Conservation (phyloP, 129 eudicot genomes). For the Oenanthe sinensis region DNA sequence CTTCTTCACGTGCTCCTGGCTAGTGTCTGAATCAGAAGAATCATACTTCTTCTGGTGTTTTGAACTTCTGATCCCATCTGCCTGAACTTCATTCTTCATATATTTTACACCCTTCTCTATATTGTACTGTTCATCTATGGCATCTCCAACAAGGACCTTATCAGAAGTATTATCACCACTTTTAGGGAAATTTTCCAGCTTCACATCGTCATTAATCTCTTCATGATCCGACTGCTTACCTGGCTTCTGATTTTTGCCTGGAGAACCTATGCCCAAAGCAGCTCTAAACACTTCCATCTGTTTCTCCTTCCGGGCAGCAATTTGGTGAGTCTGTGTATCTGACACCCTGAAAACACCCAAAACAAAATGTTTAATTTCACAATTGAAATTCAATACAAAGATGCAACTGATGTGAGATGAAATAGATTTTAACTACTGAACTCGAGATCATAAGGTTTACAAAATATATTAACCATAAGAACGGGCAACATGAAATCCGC, state of each 20-base stretch:
- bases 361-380: no score
- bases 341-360: conserved; percentile 46
- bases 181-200: conserved; percentile 9
- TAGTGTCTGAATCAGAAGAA: conserved; percentile 30
- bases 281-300: conserved; percentile 76
- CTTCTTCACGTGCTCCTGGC: conserved; percentile 24
- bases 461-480: not conserved
- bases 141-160: conserved; percentile 25
- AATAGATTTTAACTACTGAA: not conserved
- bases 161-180: conserved; percentile 16
- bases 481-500: no score
- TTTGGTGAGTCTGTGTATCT: conserved; percentile 86
- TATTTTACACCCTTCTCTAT: conserved; percentile 12
- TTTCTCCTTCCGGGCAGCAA: conserved; percentile 87
- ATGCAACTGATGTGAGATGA: not conserved
- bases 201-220: conserved; percentile 28
- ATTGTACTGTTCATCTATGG: conserved; percentile 17
- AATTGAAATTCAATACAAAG: not conserved
- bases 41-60: conserved; percentile 25
- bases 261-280: conserved; percentile 67
- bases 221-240: conserved; percentile 30
- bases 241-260: conserved; percentile 17
- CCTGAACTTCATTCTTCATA: conserved; percentile 13
- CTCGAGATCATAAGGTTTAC: not conserved
- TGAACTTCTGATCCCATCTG: conserved; percentile 18